These are phyloP conservation scores for Trichoderma gracile DNA, from an alignment of 2,329 filamentous ascomycete genomes.

Conservation along the genomic window DNA sequence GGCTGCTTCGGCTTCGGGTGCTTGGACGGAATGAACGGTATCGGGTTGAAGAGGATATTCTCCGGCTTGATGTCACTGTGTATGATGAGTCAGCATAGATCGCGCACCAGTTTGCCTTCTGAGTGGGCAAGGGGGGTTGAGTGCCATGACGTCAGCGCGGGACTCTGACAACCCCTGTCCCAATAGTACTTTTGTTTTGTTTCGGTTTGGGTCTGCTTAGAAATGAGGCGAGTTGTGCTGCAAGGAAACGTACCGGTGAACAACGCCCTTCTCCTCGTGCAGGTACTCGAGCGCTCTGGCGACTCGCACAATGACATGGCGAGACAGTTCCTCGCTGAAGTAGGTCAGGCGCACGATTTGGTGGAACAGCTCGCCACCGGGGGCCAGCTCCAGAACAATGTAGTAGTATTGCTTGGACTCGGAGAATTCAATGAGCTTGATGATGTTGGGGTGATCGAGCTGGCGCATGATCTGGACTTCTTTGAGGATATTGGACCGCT, in stretches of 20 bases:
- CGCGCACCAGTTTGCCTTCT: slow-evolving; percentile 14
- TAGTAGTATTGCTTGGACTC: slow-evolving; percentile 97
- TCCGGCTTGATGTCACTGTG: slow-evolving; percentile 95
- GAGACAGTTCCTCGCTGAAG: slow-evolving; percentile 92
- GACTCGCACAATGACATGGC: slow-evolving; percentile 93
- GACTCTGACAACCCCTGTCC: neutral
- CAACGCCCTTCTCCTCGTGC: slow-evolving; percentile 91
- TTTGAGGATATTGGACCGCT: slow-evolving; percentile 97
- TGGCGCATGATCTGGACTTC: slow-evolving; percentile 99
- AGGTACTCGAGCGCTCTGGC: slow-evolving; percentile 92
- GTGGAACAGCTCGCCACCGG: slow-evolving; percentile 95
- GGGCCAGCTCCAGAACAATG: slow-evolving; percentile 92
- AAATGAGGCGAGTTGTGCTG: neutral
- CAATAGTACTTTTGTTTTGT: neutral
- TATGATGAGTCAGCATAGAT: slow-evolving; percentile 23
- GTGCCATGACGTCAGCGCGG: slow-evolving; percentile 34
- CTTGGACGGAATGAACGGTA: slow-evolving; percentile 76
- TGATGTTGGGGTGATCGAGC: slow-evolving; percentile 92
- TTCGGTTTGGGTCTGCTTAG: slow-evolving; percentile 6
- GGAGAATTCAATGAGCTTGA: slow-evolving; percentile 89
- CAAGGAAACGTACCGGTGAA: slow-evolving; percentile 75
- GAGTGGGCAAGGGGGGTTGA: slow-evolving; percentile 24
- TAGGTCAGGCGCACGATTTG: slow-evolving; percentile 98
- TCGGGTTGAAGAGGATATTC: slow-evolving; percentile 91
- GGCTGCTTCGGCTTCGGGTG: slow-evolving; percentile 77